Evolutionary conservation across 1,139 yeast genomes (phyloP).

Genomic region (Hemisphaericaspora subhashii): DNA sequence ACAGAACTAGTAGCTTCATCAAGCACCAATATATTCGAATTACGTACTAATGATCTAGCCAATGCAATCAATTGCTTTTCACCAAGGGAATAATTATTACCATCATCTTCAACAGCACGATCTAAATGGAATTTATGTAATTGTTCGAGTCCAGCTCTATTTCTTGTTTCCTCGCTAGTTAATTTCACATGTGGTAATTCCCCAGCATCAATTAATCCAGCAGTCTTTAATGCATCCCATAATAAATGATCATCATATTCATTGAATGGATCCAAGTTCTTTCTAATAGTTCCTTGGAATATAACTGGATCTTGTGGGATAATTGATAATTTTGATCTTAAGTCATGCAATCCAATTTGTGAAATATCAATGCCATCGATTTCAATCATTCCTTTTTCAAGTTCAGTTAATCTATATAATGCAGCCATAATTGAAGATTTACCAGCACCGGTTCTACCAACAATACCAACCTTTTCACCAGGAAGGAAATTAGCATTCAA

Average conservation of each 20-base stretch:
- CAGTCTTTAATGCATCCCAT: slow-evolving; percentile 36
- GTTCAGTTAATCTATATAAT: slow-evolving; percentile 59
- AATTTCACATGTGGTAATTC: neutral
- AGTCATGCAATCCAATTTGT: slow-evolving; percentile 68
- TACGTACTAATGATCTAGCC: slow-evolving; percentile 41
- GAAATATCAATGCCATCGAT: slow-evolving; percentile 65
- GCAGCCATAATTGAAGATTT: slow-evolving; percentile 70
- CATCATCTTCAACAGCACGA: slow-evolving; percentile 40
- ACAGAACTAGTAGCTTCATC: slow-evolving; percentile 48
- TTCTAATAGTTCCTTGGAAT: slow-evolving; percentile 77
- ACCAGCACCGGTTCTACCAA: slow-evolving; percentile 95
- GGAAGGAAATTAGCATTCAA: slow-evolving; percentile 77
- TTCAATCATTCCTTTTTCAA: slow-evolving; percentile 47
- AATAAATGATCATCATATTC: slow-evolving; percentile 30
- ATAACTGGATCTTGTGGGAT: slow-evolving; percentile 95
- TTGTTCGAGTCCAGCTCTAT: slow-evolving; percentile 1
- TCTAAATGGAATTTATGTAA: slow-evolving; percentile 33
- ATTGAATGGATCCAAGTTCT: slow-evolving; percentile 71
- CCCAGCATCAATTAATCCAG: slow-evolving; percentile 47
- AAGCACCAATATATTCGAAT: slow-evolving; percentile 35
- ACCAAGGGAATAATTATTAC: slow-evolving; percentile 40
- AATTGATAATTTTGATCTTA: slow-evolving; percentile 77
- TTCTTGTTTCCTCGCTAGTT: neutral
- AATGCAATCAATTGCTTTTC: slow-evolving; percentile 43
- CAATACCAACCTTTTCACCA: slow-evolving; percentile 85